Percentiles rank a stretch among this genome's conserved stretches.
Evolutionary conservation across 2,329 filamentous ascomycete species (phyloP).

Genomic region (Corinectria fuckeliana): DNA sequence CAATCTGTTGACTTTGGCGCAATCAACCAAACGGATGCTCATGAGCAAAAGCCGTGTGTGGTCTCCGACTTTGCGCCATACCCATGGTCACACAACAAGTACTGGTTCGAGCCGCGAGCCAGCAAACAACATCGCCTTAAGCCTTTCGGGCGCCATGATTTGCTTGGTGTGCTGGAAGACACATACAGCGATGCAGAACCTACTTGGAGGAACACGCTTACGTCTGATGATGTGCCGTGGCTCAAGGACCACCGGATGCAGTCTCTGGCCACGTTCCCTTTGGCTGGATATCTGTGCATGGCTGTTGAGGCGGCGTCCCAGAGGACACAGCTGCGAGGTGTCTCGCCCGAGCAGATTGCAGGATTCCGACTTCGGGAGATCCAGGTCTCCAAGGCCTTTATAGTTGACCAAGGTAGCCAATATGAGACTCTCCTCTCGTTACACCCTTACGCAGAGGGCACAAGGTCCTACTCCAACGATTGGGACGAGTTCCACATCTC

Average conservation of each 20-base stretch:
- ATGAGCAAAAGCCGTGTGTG: slow-evolving; percentile 31
- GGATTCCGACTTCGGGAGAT: slow-evolving; percentile 32
- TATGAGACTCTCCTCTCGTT: slow-evolving; percentile 38
- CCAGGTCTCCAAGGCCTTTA: slow-evolving; percentile 36
- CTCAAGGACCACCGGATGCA: slow-evolving; percentile 65
- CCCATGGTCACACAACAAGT: slow-evolving; percentile 54
- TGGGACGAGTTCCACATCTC: slow-evolving; percentile 65
- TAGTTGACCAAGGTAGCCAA: slow-evolving; percentile 34
- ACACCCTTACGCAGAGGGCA: slow-evolving; percentile 38
- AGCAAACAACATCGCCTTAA: slow-evolving; percentile 51
- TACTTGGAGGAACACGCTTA: slow-evolving; percentile 56
- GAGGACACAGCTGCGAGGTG: slow-evolving; percentile 34
- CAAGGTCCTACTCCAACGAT: slow-evolving; percentile 45
- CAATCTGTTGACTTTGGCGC: slow-evolving; percentile 50
- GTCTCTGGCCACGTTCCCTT: slow-evolving; percentile 61
- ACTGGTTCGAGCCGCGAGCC: slow-evolving; percentile 56
- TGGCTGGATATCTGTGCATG: slow-evolving; percentile 60
- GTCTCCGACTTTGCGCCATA: slow-evolving; percentile 55
- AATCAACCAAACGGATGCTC: slow-evolving; percentile 49
- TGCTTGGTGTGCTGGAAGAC: slow-evolving; percentile 54
- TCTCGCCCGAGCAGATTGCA: slow-evolving; percentile 30
- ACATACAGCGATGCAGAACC: slow-evolving; percentile 54
- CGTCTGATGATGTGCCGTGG: slow-evolving; percentile 60
- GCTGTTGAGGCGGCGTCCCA: slow-evolving; percentile 55
- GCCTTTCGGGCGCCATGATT: slow-evolving; percentile 49